A percentile compares a stretch with the other conserved stretches of the same genome.
Conservation (phyloP, 495 filamentous ascomycete genomes). For the Haplographium delicatum region DNA sequence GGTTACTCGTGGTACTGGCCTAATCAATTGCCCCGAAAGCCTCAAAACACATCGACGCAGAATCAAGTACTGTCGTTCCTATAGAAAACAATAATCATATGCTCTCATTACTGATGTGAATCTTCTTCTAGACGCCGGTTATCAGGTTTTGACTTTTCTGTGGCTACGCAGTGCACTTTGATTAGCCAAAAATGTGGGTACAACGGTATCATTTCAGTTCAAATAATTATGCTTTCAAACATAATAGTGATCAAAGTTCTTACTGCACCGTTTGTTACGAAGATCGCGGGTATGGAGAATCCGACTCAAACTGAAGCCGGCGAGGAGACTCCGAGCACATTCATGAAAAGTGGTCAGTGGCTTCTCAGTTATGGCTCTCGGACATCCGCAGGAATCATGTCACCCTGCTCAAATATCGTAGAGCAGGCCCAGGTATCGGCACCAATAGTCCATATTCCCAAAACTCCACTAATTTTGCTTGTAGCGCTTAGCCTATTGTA, state of each 20-base stretch:
- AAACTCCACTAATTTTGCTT: not conserved
- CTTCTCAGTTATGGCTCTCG: not conserved
- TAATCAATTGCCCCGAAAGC: not conserved
- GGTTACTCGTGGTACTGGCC: not conserved
- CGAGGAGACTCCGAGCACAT: not conserved
- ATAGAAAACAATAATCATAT: not conserved
- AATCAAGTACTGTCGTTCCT: not conserved
- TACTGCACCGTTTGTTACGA: not conserved
- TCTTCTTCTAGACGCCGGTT: not conserved
- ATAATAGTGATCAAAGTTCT: not conserved
- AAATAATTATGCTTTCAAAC: not conserved
- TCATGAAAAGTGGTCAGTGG: not conserved
- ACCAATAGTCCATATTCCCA: not conserved
- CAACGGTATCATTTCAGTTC: not conserved
- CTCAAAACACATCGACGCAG: not conserved
- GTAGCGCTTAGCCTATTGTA: not conserved
- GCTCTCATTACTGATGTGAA: not conserved
- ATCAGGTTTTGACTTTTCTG: conserved; percentile 1
- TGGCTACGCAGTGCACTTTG: not conserved
- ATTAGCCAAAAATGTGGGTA: not conserved
- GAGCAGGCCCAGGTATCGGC: not conserved
- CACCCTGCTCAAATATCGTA: not conserved
- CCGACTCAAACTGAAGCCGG: not conserved
- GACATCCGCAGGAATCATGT: not conserved
- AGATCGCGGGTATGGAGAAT: not conserved